Percentiles rank a stretch among this genome's conserved stretches.
Evolutionary conservation across 441 rosid genomes (phyloP).

Genomic region (Lepidium campestre): DNA sequence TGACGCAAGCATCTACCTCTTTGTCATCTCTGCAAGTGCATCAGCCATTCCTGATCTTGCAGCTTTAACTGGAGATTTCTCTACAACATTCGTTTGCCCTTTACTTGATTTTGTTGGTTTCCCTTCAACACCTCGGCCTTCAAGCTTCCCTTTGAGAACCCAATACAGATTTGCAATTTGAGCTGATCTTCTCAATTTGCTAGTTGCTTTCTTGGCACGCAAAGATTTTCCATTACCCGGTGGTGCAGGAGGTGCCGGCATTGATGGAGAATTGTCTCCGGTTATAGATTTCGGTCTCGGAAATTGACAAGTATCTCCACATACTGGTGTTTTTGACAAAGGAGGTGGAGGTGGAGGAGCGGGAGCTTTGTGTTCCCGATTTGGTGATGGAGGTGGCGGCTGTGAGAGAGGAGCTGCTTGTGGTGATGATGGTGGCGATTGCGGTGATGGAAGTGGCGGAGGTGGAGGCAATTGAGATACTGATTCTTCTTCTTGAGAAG

Average conservation of each 20-base stretch:
- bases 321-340: constrained; percentile 29
- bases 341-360: constrained; percentile 30
- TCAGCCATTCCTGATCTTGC: constrained; percentile 92
- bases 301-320: constrained; percentile 34
- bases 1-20: constrained; percentile 42
- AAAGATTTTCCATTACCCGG: constrained; percentile 47
- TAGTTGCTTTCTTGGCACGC: constrained; percentile 56
- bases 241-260: constrained; percentile 49
- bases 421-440: not conserved
- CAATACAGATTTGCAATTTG: constrained; percentile 62
- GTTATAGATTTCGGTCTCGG: not conserved
- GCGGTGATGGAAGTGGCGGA: constrained; percentile 22
- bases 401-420: not conserved
- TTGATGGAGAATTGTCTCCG: not conserved
- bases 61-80: constrained; percentile 23
- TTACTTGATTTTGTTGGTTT: constrained; percentile 34
- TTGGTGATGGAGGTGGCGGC: constrained; percentile 23
- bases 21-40: constrained; percentile 91
- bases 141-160: constrained; percentile 62
- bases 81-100: constrained; percentile 19
- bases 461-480: not conserved
- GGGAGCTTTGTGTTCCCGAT: not conserved
- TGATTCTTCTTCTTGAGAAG: not conserved
- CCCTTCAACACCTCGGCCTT: constrained; percentile 44
- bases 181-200: constrained; percentile 74